phyloP scores from a whole-genome alignment of 2,329 filamentous ascomycete genomes.

The Arthrobotrys conoides region DNA sequence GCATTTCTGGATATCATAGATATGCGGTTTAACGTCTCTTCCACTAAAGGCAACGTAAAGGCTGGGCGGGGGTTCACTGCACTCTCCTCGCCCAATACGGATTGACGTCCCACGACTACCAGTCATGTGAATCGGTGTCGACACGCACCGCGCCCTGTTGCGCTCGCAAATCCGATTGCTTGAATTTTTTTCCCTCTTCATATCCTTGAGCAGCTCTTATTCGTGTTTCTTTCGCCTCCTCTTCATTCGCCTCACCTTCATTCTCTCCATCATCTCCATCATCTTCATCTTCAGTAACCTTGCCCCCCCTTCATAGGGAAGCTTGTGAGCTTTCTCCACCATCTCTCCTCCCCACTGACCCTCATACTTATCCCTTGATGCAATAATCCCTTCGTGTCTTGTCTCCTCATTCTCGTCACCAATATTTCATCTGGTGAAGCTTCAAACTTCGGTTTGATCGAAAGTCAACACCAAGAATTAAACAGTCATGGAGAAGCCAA shows the following conservation, averaged over 20 bases:
- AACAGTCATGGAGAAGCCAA: neutral
- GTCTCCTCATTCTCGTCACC: neutral
- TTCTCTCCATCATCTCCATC: neutral
- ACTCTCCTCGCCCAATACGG: slow-evolving; percentile 2
- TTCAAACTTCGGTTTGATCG: neutral
- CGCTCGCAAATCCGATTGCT: neutral
- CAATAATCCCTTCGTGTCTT: neutral
- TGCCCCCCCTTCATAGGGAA: neutral
- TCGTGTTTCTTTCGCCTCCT: neutral
- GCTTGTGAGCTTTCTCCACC: neutral
- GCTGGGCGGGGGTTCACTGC: neutral
- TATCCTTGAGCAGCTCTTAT: neutral
- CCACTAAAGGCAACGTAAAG: neutral
- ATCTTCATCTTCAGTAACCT: neutral
- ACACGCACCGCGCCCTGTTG: neutral
- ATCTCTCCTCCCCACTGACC: neutral
- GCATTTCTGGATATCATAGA: neutral
- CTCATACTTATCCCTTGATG: neutral
- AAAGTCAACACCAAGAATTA: neutral
- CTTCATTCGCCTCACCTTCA: neutral
- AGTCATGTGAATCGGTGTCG: slow-evolving; percentile 3
- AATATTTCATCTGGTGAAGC: neutral
- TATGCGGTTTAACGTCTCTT: neutral
- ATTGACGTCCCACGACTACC: neutral
- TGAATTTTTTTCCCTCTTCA: neutral